Evolutionary conservation across 345 rosid species (phyloP).

Genomic region (Dimocarpus longan): DNA sequence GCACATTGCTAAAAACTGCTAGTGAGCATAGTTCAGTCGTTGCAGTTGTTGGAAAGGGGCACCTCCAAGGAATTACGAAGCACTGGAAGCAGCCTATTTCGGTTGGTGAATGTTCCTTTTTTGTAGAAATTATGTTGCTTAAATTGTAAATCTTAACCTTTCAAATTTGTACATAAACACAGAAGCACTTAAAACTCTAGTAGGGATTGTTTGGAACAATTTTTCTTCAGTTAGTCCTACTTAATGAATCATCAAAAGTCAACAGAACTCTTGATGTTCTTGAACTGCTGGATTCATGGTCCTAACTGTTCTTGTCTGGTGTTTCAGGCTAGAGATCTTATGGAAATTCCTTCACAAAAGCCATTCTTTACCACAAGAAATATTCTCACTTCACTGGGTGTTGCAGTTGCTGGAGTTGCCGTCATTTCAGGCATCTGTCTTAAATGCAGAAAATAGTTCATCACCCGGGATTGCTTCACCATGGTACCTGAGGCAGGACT

Average conservation of each 20-base stretch:
- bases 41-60: constrained; percentile 99
- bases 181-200: neutral
- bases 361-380: constrained; percentile 45
- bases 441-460: constrained; percentile 52
- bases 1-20: constrained; percentile 62
- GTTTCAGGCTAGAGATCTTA: constrained; percentile 65
- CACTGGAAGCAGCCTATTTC: constrained; percentile 83
- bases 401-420: constrained; percentile 71
- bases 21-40: constrained; percentile 81
- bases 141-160: neutral
- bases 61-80: constrained; percentile 81
- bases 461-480: neutral
- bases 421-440: constrained; percentile 65
- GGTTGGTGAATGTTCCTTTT: constrained; percentile 38
- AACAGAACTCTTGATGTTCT: neutral
- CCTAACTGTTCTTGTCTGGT: neutral
- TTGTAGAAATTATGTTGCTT: neutral
- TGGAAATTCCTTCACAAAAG: constrained; percentile 63
- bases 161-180: neutral
- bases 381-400: constrained; percentile 65
- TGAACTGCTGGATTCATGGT: too few species aligned
- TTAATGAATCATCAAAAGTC: neutral
- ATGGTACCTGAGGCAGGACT: neutral
- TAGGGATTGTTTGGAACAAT: neutral
- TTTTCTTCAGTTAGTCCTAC: neutral